Conservation (phyloP, 176 grass and related monocot genomes). For the Neostapfia colusana region DNA sequence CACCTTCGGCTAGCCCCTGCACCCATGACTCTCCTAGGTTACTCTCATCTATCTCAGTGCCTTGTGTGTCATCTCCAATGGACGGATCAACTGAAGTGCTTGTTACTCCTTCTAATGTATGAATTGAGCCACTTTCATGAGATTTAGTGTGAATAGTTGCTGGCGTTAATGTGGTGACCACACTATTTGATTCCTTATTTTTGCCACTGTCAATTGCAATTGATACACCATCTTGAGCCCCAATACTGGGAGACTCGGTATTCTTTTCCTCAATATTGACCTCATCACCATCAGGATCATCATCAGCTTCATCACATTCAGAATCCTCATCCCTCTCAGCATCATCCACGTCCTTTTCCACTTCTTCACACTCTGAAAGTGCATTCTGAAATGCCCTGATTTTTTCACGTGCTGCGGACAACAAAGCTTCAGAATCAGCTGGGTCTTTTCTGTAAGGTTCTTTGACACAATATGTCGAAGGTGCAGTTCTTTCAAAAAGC, state of each 20-base stretch:
- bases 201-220: constrained; percentile 12
- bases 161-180: constrained; percentile 21
- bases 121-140: constrained; percentile 33
- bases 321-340: constrained; percentile 88
- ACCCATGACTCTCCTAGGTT: constrained; percentile 84
- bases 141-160: constrained; percentile 33
- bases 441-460: constrained; percentile 88
- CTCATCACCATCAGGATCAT: constrained; percentile 81
- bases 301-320: constrained; percentile 74
- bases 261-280: constrained; percentile 56
- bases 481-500: constrained; percentile 94
- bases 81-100: constrained; percentile 45
- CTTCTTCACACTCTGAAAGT: constrained; percentile 68
- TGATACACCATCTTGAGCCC: constrained; percentile 31
- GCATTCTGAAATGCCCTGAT: constrained; percentile 84
- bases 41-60: constrained; percentile 83
- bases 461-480: constrained; percentile 92
- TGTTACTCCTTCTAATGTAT: constrained; percentile 30
- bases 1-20: constrained; percentile 79
- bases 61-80: constrained; percentile 34
- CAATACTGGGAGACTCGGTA: constrained; percentile 35
- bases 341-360: constrained; percentile 72
- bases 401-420: constrained; percentile 78
- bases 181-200: constrained; percentile 36
- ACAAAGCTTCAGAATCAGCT: constrained; percentile 63